Conservation (phyloP, 805 yeast genomes). For the Yarrowia deformans region DNA sequence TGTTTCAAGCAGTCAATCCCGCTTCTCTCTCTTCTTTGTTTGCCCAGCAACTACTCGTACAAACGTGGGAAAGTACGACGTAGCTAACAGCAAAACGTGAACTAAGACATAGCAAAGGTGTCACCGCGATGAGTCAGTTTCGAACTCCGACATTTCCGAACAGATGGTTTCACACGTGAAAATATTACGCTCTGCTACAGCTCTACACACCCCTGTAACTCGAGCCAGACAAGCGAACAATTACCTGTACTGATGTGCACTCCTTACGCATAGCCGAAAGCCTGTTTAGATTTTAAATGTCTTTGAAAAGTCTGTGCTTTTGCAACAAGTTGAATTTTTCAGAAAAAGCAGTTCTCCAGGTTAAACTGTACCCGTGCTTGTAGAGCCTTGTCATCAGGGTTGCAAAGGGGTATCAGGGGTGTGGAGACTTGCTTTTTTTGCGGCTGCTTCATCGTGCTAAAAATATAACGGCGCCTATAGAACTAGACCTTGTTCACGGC, state of each 20-base stretch:
- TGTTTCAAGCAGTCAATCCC: no score
- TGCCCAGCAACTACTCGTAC: no score
- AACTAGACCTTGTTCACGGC: no score
- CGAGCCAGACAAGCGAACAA: not conserved
- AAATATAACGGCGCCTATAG: no score
- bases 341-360: not conserved
- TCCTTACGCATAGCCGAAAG: not conserved
- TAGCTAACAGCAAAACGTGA: no score
- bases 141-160: no score
- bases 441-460: not conserved
- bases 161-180: not conserved
- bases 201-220: not conserved
- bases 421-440: not conserved
- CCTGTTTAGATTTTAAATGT: not conserved
- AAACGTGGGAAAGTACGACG: no score
- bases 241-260: not conserved
- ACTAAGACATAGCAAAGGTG: no score
- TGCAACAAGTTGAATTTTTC: not conserved
- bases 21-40: no score
- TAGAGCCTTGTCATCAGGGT: not conserved
- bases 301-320: no score
- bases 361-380: no score
- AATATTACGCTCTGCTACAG: not conserved
- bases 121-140: no score
- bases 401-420: constrained; percentile 6